These are phyloP conservation scores for Leucoagaricus sp. DNA, from an alignment of 1,284 basidiomycete species.

Conservation along the genomic window DNA sequence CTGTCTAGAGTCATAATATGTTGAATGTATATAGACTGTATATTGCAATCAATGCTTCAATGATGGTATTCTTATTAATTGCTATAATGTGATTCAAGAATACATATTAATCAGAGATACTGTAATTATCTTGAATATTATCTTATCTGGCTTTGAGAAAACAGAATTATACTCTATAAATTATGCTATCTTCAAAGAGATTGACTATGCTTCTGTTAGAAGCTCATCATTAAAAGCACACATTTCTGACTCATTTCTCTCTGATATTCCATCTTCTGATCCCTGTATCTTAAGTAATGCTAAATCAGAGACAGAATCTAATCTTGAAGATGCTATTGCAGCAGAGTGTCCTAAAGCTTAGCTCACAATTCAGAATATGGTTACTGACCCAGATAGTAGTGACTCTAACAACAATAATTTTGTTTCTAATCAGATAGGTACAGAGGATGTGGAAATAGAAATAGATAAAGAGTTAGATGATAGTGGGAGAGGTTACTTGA, in stretches of 20 bases:
- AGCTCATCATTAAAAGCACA: conserved; percentile 17
- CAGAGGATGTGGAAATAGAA: too few relatives aligned
- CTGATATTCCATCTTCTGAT: conserved; percentile 18
- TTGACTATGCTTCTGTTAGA: conserved; percentile 22
- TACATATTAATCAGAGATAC: conserved; percentile 12
- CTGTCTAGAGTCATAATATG: too few relatives aligned
- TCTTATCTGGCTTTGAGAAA: conserved; percentile 20
- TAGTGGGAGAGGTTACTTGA: too few relatives aligned
- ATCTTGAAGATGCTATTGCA: not conserved
- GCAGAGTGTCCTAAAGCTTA: too few relatives aligned
- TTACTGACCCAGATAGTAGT: too few relatives aligned
- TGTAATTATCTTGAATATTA: conserved; percentile 15
- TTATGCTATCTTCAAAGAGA: conserved; percentile 19
- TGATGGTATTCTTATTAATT: conserved; percentile 17
- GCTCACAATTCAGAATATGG: too few relatives aligned
- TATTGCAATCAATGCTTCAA: conserved; percentile 10
- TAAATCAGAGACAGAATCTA: conserved; percentile 1
- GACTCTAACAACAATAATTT: too few relatives aligned
- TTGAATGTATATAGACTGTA: conserved; percentile 16
- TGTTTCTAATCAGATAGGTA: too few relatives aligned
- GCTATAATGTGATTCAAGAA: conserved; percentile 21
- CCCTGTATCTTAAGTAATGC: conserved; percentile 12
- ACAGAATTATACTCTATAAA: conserved; percentile 26
- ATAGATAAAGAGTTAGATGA: too few relatives aligned
- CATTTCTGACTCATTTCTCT: conserved; percentile 18